These are phyloP conservation scores for Chrysanthemum makinoi DNA, from an alignment of 129 eudicot genomes.

Conservation along the genomic window DNA sequence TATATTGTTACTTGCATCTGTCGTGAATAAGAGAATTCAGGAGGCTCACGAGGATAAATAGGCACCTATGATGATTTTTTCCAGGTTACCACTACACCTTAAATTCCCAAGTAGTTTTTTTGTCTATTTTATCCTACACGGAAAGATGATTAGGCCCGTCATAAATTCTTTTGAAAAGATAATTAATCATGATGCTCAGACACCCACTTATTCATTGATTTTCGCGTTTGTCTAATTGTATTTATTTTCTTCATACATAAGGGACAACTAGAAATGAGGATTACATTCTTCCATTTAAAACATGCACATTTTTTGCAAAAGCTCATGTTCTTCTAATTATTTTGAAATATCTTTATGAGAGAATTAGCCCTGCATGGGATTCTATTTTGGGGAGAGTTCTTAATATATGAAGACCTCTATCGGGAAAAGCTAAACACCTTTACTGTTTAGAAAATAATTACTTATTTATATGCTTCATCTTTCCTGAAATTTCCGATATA, in stretches of 20 bases:
- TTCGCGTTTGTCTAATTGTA: too few relatives aligned
- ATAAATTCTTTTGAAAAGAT: too few relatives aligned
- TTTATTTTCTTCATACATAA: too few relatives aligned
- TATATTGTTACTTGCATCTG: conserved; percentile 52
- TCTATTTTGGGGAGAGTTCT: conserved; percentile 75
- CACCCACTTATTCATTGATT: too few relatives aligned
- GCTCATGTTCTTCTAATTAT: too few relatives aligned
- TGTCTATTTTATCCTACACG: background rate
- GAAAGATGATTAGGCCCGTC: background rate
- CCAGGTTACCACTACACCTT: conserved; percentile 63
- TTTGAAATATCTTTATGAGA: too few relatives aligned
- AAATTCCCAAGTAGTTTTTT: background rate
- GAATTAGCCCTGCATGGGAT: conserved; percentile 99
- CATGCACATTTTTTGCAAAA: too few relatives aligned
- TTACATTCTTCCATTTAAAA: too few relatives aligned
- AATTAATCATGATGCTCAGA: too few relatives aligned
- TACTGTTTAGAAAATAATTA: background rate
- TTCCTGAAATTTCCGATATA: background rate
- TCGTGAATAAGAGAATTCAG: conserved; percentile 75
- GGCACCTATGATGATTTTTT: conserved; percentile 92
- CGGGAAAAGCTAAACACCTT: background rate
- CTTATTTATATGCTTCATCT: background rate
- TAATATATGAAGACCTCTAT: background rate
- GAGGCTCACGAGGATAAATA: conserved; percentile 65
- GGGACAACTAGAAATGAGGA: too few relatives aligned